Base-by-base conservation (phyloP, 2,329 filamentous ascomycete species). In the Fusarium sp. region DNA sequence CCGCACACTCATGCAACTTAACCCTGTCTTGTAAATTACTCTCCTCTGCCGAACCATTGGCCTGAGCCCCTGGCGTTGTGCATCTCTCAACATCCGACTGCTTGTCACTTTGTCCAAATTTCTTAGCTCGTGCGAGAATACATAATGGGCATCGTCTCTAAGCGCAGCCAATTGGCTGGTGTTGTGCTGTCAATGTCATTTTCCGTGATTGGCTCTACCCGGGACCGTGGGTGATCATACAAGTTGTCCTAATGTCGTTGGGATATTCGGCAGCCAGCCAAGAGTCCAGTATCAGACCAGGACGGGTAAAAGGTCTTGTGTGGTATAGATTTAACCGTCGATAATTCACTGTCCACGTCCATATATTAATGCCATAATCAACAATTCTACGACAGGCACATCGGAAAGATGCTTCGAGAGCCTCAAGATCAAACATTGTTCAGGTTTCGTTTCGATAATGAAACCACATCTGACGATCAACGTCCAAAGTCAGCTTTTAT, bases 41-140 rank as follows among this genome's bases (percentile, higher is more conserved):
- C 56, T 38, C 49, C 39, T 59, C 48, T 63, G 39, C 57, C 50
- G 72, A 74, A 74, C 70, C 56, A 65, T 66, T 74, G 72, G 72
- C 66, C 52, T 69, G 57, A 73, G 59, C 72, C 72, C 63, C 66
- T 73, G 63, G 29, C 48, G 63, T 61, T 48, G 52, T 60, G 50
- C 57, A 63, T 52, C 49, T 59, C 67, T 24, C 48, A 67, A 58
- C 64, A 66, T 65, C 66, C 52, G 39, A 69, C 50, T 61, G 16
- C 24, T 49, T 39, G 31, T 57, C 42, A 37, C 57, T 49, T 62
- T 44, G 35, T 38, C 49, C 46, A 21, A 47, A 26, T 49, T 26
- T 26, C 23, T 66, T 71, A 71, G 58, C 60, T 66, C 29, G 50
- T 64, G 61, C 55, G 60, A 61, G 39, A 63, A 48, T 21, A 62